Evolutionary conservation across 495 filamentous ascomycete species (phyloP), one percentile per base, ranked within the genome.

Genomic region (Penicillium coprophilum): DNA sequence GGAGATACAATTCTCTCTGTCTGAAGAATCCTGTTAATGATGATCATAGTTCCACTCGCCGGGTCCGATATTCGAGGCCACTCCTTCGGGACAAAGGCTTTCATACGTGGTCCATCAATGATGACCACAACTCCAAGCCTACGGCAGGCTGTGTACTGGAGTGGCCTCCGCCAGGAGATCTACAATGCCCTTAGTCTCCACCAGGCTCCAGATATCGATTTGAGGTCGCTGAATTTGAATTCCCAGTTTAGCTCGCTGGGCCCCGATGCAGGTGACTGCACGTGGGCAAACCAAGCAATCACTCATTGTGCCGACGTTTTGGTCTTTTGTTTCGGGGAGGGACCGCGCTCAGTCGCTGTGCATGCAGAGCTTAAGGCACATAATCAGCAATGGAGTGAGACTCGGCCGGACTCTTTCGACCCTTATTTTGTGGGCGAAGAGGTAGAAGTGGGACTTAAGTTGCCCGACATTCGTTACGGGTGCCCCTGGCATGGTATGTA

Each of bases 201-300:
- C 6, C 65, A 67, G 53, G 62, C 59, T n/a, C 65, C 65, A 2
- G 62, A 67, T 31, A 48, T 67, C 31, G 62, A 65, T 15, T 24
- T 67, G 24, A 65, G 65, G 36, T 65, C 59, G 11, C 55, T 67
- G n/a, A 57, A 65, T 17, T 49, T 67, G n/a, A 58, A 67, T 45
- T 65, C 62, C 0, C 41, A 65, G 1, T 65, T 63, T 21, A 60
- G 51, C 0, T 48, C 59, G 2, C 44, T 67, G 17, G 57, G 62
- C 0, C 59, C 59, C 3, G 57, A 65, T 32, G 51, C 57, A 19
- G 62, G 59, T 17, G 65, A 65, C 32, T 65, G 59, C 23, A 49
- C 59, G 19, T 67, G 62, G 65, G 65, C 65, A 20, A 67, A 67
- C 20, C 62, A 65, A 34, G 62, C 65, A 12, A 67, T 67, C 23